Evolutionary conservation across 2,329 filamentous ascomycete species (phyloP), one percentile per base, ranked within the genome.

Genomic region (Microcyclospora tardicrescens): DNA sequence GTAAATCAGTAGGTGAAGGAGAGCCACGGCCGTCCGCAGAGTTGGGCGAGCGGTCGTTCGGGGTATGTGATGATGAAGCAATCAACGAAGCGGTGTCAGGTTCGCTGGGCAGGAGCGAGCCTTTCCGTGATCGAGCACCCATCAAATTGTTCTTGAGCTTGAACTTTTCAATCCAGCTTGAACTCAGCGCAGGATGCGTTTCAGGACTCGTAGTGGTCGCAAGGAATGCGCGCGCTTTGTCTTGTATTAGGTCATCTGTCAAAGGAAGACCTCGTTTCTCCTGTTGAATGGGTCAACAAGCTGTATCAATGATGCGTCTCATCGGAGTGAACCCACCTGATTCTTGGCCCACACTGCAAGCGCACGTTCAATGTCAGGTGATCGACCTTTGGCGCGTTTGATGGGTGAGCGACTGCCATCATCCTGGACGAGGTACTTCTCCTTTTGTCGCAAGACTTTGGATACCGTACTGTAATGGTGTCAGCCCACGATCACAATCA

Each of bases 381-480:
- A 81, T 60, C 89, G 91, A 38, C 83, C 80, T 64, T 93, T 94
- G 41, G 74, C 68, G 49, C 82, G 80, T 61, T 91, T 93, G 48
- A 82, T 74, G 5, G 84, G 83, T 33, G 86, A 89, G 50, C 73
- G 75, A 57, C 71, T 84, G 49, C 79, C 81, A 60, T 84, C 86
- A 54, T 84, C 84, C 38, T 77, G 77, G 54, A 80, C 82, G 12
- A 96, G 72, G 61, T 93, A 96, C 60, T 93, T 91, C 47, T 98
- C 91, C 65, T 89, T 93, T 55, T 94, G 81, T 38, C 89, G 79
- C 47, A 98, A 64, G 39, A 96, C 91, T 60, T 98, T 98, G 39
- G 91, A 98, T n/a, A 98, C 91, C 35, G 91, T 98, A 66, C 91
- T 98, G 60, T 40, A 54, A 35, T 43, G 41, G 43, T 32, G 42